Evolutionary conservation across 1,139 yeast species (phyloP).

Genomic region (Suhomyces terraborum): DNA sequence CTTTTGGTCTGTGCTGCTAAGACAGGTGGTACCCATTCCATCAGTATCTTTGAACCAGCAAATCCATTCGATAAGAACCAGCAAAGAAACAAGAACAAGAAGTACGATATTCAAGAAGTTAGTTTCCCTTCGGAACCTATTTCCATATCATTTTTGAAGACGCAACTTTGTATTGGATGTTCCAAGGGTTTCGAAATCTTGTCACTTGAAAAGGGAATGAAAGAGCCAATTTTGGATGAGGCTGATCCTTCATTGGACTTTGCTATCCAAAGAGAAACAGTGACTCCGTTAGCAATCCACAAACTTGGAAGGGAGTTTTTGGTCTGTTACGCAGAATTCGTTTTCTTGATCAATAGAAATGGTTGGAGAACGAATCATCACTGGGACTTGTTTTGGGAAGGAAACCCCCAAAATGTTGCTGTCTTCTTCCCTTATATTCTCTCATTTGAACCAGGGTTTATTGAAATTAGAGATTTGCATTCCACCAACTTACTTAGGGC

Average conservation of each 20-base stretch:
- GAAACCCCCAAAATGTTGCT: constrained; percentile 89
- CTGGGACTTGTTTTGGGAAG: constrained; percentile 97
- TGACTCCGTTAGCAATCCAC: constrained; percentile 90
- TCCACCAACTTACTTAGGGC: constrained; percentile 82
- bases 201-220: constrained; percentile 73
- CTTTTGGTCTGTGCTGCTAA: constrained; percentile 89
- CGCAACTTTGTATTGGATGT: constrained; percentile 91
- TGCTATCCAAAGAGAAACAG: constrained; percentile 78
- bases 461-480: constrained; percentile 91
- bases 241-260: constrained; percentile 96
- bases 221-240: constrained; percentile 82
- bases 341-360: constrained; percentile 88
- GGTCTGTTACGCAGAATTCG: constrained; percentile 86
- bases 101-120: constrained; percentile 72
- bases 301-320: constrained; percentile 86
- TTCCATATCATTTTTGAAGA: constrained; percentile 85
- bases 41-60: constrained; percentile 82
- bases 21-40: constrained; percentile 70
- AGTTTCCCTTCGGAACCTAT: constrained; percentile 86
- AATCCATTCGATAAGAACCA: constrained; percentile 60
- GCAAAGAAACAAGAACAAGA: constrained; percentile 61
- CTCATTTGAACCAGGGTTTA: constrained; percentile 86
- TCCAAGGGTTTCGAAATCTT: constrained; percentile 95
- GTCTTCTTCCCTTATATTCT: constrained; percentile 90
- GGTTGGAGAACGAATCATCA: constrained; percentile 97